Conservation (phyloP, 805 yeast genomes). For the Blastobotrys chiropterorum region DNA sequence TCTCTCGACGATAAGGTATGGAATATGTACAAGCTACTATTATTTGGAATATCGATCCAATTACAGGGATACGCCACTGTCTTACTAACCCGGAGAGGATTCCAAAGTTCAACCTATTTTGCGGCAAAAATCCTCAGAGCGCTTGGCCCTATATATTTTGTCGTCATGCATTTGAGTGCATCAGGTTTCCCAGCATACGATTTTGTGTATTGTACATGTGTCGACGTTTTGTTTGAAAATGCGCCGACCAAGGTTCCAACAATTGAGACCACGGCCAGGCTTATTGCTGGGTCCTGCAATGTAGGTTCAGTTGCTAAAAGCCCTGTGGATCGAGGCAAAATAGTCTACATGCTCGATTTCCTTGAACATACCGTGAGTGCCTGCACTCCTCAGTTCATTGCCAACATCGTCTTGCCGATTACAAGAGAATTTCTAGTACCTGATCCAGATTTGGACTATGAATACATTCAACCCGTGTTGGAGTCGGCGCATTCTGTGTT, state of each 20-base stretch:
- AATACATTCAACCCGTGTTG: conserved; percentile 31
- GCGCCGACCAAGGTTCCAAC: conserved; percentile 2
- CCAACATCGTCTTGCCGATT: conserved; percentile 30
- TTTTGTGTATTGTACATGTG: conserved; percentile 46
- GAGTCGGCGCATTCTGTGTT: conserved; percentile 65
- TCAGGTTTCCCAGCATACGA: conserved; percentile 41
- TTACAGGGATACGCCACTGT: conserved; percentile 22
- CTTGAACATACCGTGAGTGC: conserved; percentile 28
- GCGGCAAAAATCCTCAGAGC: conserved; percentile 18
- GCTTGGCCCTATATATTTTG: conserved; percentile 22
- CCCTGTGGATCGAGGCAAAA: conserved; percentile 26
- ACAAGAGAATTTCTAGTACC: conserved; percentile 20
- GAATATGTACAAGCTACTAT: conserved; percentile 17
- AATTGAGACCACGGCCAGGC: conserved; percentile 14
- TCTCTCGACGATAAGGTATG: conserved; percentile 6
- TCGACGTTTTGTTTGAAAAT: conserved; percentile 36
- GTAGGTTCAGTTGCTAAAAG: conserved; percentile 20
- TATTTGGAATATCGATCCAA: conserved; percentile 23
- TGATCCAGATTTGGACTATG: conserved; percentile 1
- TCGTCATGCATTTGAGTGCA: conserved; percentile 23
- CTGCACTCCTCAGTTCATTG: conserved; percentile 34
- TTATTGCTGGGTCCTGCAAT: conserved; percentile 28
- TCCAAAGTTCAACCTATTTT: conserved; percentile 8
- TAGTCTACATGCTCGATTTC: conserved; percentile 28
- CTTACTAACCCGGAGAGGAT: conserved; percentile 12